Conservation (phyloP, 148 eudicot species). For the Simmondsia chinensis region DNA sequence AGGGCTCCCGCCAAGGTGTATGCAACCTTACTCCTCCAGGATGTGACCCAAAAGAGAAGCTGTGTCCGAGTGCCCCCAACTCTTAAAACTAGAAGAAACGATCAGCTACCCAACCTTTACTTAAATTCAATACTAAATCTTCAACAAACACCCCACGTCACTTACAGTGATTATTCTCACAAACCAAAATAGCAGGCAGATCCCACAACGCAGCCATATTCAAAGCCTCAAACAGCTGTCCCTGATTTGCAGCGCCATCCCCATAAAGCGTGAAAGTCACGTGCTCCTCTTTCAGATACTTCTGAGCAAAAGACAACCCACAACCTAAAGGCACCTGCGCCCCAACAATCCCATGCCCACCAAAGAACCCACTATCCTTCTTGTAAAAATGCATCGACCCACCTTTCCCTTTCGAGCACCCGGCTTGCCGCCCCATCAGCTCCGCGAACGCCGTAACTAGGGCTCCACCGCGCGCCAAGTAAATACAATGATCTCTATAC, state of each 20-base stretch:
- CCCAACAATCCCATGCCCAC: slow-evolving; percentile 97
- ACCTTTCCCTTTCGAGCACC: slow-evolving; percentile 94
- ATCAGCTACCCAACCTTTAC: no score
- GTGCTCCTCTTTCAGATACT: slow-evolving; percentile 69
- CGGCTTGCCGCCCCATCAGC: slow-evolving; percentile 65
- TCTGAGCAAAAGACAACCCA: slow-evolving; percentile 92
- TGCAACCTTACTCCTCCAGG: no score
- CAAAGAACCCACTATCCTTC: slow-evolving; percentile 71
- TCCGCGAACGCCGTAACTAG: slow-evolving; percentile 49
- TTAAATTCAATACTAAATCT: not conserved
- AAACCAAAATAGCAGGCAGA: slow-evolving; percentile 88
- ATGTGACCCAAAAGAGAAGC: no score
- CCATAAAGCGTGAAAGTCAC: slow-evolving; percentile 79
- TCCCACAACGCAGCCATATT: slow-evolving; percentile 98
- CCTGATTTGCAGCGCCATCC: slow-evolving; percentile 98
- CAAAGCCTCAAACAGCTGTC: slow-evolving; percentile 89
- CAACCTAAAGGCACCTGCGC: slow-evolving; percentile 83
- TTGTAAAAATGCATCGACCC: slow-evolving; percentile 97
- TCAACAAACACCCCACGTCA: not conserved
- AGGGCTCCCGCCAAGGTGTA: no score
- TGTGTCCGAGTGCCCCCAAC: no score
- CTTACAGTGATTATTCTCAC: slow-evolving; percentile 96
- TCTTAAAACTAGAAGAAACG: no score
- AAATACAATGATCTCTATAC: slow-evolving; percentile 82
- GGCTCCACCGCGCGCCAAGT: slow-evolving; percentile 68